Base-by-base conservation (phyloP, 371 early-diverging fungal species). In the Phascolomyces articulosus region DNA sequence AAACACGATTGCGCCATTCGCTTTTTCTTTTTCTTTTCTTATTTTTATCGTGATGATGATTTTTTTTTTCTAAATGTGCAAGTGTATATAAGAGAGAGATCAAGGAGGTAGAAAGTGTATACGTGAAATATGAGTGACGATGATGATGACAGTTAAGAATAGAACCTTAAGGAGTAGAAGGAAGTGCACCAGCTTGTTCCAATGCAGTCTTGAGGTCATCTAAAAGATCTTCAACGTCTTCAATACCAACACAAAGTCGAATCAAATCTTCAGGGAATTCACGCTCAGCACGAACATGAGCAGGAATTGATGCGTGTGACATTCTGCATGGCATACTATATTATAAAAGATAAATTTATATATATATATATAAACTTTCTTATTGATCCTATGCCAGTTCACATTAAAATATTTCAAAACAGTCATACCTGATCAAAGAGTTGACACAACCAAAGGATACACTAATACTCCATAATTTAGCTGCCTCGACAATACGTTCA, bases 371-470 rank as follows among this genome's bases (percentile, higher is more conserved):
- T 40, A 44, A 53, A 24, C 67, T 34, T 11, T 34, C 11, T 9
- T 2, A 34, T 34, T 11, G 11, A 34, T 1, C 0, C 11, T n/a
- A n/a, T n/a, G n/a, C 6, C 2, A 34, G 34, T 11, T 34, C 34
- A 9, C 11, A 34, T 34, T 34, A 34, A 34, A 34, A 34, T 34
- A 34, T 9, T 34, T 34, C 11, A 9, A 34, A 9, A 34, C 11
- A 9, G 9, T 34, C 34, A 34, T 75, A 91, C 92, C 91, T 94
- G 67, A 98, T 96, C 65, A 98, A 85, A 38, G 96, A 95, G 78
- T 98, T 96, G 63, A 98, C 94, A 74, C 96, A 95, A 8, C 98
- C 98, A 87, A 98, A 97, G 63, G 93, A 93, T 55, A 97, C 98
- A 63, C 91, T 91, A 65, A 97, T 97, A 41, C 91, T 90, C 93